These are phyloP conservation scores for Tilletia indica DNA, from an alignment of 1,284 basidiomycete species.

Conservation along the genomic window DNA sequence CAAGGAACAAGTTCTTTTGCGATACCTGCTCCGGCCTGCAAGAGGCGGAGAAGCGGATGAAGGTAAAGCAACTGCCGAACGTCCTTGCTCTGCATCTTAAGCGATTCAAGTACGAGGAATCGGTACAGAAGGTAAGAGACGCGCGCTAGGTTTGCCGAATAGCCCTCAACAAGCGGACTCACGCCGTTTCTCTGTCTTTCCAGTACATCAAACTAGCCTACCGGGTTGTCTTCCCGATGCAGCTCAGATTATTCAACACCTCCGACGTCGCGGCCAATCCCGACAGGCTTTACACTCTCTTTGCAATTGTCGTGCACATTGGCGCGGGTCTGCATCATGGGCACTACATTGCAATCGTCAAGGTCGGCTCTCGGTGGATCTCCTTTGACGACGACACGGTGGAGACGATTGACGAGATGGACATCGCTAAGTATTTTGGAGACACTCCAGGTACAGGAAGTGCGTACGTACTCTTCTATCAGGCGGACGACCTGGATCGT, in stretches of 20 bases:
- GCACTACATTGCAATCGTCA: slow-evolving; percentile 93
- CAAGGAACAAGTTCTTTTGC: slow-evolving; percentile 97
- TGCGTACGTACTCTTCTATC: slow-evolving; percentile 96
- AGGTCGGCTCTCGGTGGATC: slow-evolving; percentile 77
- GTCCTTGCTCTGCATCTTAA: slow-evolving; percentile 92
- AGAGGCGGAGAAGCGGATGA: slow-evolving; percentile 98
- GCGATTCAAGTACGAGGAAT: slow-evolving; percentile 95
- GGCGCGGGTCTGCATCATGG: slow-evolving; percentile 94
- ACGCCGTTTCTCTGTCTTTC: neutral
- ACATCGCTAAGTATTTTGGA: slow-evolving; percentile 91
- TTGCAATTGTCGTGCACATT: slow-evolving; percentile 94
- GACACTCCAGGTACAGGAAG: slow-evolving; percentile 76
- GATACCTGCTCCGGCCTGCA: slow-evolving; percentile 93
- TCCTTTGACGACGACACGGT: slow-evolving; percentile 95
- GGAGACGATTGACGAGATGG: slow-evolving; percentile 78
- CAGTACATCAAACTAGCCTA: slow-evolving; percentile 92
- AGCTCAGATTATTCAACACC: slow-evolving; percentile 92
- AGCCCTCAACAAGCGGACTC: neutral
- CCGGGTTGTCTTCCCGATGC: slow-evolving; percentile 90
- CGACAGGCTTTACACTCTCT: slow-evolving; percentile 82
- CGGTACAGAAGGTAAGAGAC: slow-evolving; percentile 61
- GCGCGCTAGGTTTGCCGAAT: neutral
- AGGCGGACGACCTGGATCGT: slow-evolving; percentile 70
- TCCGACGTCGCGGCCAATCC: slow-evolving; percentile 88
- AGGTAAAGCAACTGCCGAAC: slow-evolving; percentile 92